A percentile compares a stretch with the other conserved stretches of the same genome.
These are phyloP conservation scores for Fusarium sp. DNA, from an alignment of 2,329 filamentous ascomycete genomes.

Conservation along the genomic window DNA sequence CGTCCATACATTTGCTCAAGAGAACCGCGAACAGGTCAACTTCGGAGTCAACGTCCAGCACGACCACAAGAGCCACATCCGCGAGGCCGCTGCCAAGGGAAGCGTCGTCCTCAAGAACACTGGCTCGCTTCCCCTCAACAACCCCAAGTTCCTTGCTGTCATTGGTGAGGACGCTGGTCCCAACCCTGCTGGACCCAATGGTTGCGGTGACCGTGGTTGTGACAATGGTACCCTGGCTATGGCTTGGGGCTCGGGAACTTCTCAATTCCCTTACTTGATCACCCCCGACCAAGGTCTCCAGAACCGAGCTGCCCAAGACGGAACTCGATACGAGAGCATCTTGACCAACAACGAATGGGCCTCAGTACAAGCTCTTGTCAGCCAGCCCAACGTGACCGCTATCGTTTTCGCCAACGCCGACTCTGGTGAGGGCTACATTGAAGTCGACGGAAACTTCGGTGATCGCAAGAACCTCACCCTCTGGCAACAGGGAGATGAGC, in stretches of 20 bases:
- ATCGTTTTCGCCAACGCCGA: constrained; percentile 92
- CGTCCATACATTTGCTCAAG: constrained; percentile 69
- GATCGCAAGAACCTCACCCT: constrained; percentile 94
- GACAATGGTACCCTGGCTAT: constrained; percentile 73
- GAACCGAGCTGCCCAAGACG: constrained; percentile 68
- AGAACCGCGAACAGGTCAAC: constrained; percentile 76
- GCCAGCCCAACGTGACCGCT: constrained; percentile 72
- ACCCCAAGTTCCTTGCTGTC: constrained; percentile 79
- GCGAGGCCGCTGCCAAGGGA: constrained; percentile 80
- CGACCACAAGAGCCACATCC: constrained; percentile 78
- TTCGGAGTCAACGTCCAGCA: constrained; percentile 84
- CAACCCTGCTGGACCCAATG: constrained; percentile 80
- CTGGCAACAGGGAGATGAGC: constrained; percentile 82
- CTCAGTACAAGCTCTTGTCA: constrained; percentile 61
- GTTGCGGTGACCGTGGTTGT: constrained; percentile 75
- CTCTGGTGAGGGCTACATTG: constrained; percentile 88
- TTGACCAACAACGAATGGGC: constrained; percentile 71
- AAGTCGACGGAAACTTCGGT: constrained; percentile 82
- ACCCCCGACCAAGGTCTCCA: constrained; percentile 78
- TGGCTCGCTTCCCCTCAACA: constrained; percentile 78
- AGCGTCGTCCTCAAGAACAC: constrained; percentile 92
- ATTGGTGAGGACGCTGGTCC: constrained; percentile 86
- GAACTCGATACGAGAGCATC: constrained; percentile 71
- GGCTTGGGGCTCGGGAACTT: constrained; percentile 81
- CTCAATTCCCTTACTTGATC: constrained; percentile 79